These are phyloP conservation scores for Backusella tarrabulga DNA, from an alignment of 192 early-diverging fungal genomes.

Conservation along the genomic window DNA sequence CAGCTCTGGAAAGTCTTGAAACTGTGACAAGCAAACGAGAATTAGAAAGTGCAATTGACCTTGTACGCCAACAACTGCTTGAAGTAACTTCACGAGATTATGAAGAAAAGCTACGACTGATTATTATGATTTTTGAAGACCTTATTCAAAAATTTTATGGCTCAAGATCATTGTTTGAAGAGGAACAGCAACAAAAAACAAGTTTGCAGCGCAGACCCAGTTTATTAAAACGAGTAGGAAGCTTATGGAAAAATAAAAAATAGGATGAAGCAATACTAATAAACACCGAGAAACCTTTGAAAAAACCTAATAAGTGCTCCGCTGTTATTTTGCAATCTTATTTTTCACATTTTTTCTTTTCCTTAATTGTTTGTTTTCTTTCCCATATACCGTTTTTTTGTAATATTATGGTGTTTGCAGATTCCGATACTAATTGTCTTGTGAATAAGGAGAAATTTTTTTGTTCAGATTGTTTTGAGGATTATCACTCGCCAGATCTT, in stretches of 20 bases:
- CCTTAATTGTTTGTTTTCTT: background rate
- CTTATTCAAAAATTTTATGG: background rate
- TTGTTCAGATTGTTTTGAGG: background rate
- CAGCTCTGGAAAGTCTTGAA: background rate
- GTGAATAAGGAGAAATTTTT: background rate
- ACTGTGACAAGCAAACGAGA: background rate
- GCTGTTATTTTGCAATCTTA: background rate
- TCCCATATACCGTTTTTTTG: background rate
- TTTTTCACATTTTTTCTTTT: background rate
- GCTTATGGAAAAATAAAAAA: conserved; percentile 7
- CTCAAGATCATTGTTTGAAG: background rate
- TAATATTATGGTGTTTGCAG: background rate
- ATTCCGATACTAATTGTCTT: background rate
- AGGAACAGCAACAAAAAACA: background rate
- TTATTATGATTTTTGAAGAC: conserved; percentile 10
- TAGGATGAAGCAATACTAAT: background rate
- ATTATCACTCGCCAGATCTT: background rate
- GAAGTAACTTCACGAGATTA: background rate
- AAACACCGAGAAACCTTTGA: background rate
- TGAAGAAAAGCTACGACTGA: background rate
- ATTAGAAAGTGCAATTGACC: background rate
- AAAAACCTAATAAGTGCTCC: background rate
- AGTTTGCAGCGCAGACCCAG: background rate
- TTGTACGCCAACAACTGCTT: conserved; percentile 16
- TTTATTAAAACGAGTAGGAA: conserved; percentile 6